These are phyloP conservation scores for Proteromonas lacertae DNA, from an alignment of 352 stramenopile species.

Conservation along the genomic window DNA sequence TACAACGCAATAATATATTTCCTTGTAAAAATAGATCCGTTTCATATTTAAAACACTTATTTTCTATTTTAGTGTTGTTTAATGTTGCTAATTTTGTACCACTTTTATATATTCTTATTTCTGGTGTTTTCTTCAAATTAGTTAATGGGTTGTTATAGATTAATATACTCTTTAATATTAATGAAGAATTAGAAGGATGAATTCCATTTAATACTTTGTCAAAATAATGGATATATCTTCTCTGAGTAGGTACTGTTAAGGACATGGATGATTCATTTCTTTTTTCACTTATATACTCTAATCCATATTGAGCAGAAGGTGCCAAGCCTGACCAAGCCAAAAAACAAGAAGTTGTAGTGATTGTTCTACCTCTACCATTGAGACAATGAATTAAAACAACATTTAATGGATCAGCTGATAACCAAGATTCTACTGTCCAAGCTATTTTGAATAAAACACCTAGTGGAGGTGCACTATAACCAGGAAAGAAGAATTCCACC, in stretches of 20 bases:
- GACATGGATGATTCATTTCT: slow-evolving; percentile 43
- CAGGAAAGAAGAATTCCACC: slow-evolving; percentile 80
- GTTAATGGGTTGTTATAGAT: slow-evolving; percentile 62
- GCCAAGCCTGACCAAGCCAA: slow-evolving; percentile 67
- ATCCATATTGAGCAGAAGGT: slow-evolving; percentile 46
- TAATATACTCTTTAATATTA: slow-evolving; percentile 69
- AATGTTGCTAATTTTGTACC: too few species aligned
- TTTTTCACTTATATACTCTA: slow-evolving; percentile 55
- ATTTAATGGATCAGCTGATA: slow-evolving; percentile 72
- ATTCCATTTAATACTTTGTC: slow-evolving; percentile 80
- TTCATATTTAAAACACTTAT: too few species aligned
- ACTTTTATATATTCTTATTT: slow-evolving; percentile 85
- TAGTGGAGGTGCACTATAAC: slow-evolving; percentile 67
- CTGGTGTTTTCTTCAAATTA: slow-evolving; percentile 36
- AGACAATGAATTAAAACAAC: slow-evolving; percentile 78
- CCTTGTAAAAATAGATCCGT: slow-evolving; percentile 69
- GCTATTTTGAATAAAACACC: slow-evolving; percentile 84
- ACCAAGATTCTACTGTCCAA: slow-evolving; percentile 76
- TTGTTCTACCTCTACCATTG: slow-evolving; percentile 65
- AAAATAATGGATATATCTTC: slow-evolving; percentile 85
- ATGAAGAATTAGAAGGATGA: slow-evolving; percentile 50
- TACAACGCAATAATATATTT: slow-evolving; percentile 56
- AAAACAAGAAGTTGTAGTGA: slow-evolving; percentile 66
- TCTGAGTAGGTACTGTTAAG: slow-evolving; percentile 76
- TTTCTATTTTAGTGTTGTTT: too few species aligned